Evolutionary conservation across 768 basidiomycete species (phyloP).

Genomic region (Coprinopsis marcescibilis): DNA sequence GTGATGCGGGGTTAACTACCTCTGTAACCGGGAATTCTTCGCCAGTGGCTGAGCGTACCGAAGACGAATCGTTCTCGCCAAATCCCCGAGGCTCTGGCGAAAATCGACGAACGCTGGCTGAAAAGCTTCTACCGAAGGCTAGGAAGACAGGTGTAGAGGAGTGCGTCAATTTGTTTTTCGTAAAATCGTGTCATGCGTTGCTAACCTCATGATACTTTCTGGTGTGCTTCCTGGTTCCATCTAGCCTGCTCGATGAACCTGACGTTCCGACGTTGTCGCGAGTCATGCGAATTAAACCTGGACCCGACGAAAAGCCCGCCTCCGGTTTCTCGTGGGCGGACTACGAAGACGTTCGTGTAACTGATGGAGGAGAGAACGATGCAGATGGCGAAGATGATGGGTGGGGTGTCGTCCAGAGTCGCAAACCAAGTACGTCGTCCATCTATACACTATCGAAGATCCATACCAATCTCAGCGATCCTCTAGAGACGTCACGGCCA

Average conservation of each 20-base stretch:
- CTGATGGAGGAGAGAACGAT: slow-evolving; percentile 42
- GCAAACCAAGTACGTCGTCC: slow-evolving; percentile 34
- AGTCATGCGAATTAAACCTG: slow-evolving; percentile 63
- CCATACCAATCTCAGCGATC: not conserved
- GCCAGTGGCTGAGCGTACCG: slow-evolving; percentile 28
- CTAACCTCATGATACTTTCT: not conserved
- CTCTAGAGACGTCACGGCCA: slow-evolving; percentile 4
- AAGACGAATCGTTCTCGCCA: slow-evolving; percentile 17
- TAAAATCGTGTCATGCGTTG: slow-evolving; percentile 3
- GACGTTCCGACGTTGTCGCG: slow-evolving; percentile 51
- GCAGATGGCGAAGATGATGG: slow-evolving; percentile 72
- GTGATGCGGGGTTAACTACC: slow-evolving; percentile 48
- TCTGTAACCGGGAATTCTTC: slow-evolving; percentile 35
- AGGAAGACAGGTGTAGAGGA: slow-evolving; percentile 65
- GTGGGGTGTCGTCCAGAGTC: slow-evolving; percentile 72
- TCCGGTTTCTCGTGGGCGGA: slow-evolving; percentile 71
- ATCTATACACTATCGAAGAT: not conserved
- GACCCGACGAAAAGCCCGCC: slow-evolving; percentile 51
- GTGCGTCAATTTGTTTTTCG: slow-evolving; percentile 23
- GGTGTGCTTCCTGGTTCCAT: slow-evolving; percentile 9
- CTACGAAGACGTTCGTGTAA: slow-evolving; percentile 58
- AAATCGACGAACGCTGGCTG: slow-evolving; percentile 45
- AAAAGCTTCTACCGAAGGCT: slow-evolving; percentile 59
- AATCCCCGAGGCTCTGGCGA: slow-evolving; percentile 22
- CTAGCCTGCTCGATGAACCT: slow-evolving; percentile 60